A percentile compares a stretch with the other conserved stretches of the same genome.
These are phyloP conservation scores for Colletotrichum sp. DNA, from an alignment of 2,329 filamentous ascomycete genomes.

Conservation along the genomic window DNA sequence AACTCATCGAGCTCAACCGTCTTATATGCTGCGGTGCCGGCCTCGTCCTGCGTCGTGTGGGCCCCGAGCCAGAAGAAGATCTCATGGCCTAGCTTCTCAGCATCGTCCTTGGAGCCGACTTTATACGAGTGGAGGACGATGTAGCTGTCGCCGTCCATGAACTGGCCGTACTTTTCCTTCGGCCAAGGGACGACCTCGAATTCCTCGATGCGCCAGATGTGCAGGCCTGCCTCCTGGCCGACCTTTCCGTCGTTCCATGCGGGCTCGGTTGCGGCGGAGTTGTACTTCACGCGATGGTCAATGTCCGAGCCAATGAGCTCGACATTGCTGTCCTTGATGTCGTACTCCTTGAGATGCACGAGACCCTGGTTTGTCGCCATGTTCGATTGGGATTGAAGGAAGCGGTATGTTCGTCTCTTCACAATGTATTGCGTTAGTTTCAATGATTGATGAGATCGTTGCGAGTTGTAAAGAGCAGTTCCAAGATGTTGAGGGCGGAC, in stretches of 20 bases:
- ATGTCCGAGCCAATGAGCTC: slow-evolving; percentile 68
- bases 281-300: slow-evolving; percentile 72
- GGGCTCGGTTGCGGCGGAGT: slow-evolving; percentile 67
- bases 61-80: slow-evolving; percentile 74
- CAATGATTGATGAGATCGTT: neutral
- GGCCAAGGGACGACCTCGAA: slow-evolving; percentile 70
- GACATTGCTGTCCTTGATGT: slow-evolving; percentile 72
- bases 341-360: slow-evolving; percentile 67
- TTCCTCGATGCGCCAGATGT: slow-evolving; percentile 71
- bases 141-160: slow-evolving; percentile 73
- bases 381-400: slow-evolving; percentile 17
- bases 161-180: slow-evolving; percentile 59
- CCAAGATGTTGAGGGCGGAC: neutral
- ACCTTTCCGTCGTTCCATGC: slow-evolving; percentile 68
- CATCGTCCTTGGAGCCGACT: slow-evolving; percentile 47
- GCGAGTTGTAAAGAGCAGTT: neutral
- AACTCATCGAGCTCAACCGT: slow-evolving; percentile 75
- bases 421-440: neutral
- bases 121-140: slow-evolving; percentile 67
- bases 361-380: slow-evolving; percentile 69
- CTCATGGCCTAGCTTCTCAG: slow-evolving; percentile 60
- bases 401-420: neutral
- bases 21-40: slow-evolving; percentile 73
- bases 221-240: slow-evolving; percentile 58
- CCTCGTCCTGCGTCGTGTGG: slow-evolving; percentile 72